These are phyloP conservation scores for Sphagnum contortum DNA, from an alignment of 225 moss, liverwort and hornwort genomes.

Conservation along the genomic window DNA sequence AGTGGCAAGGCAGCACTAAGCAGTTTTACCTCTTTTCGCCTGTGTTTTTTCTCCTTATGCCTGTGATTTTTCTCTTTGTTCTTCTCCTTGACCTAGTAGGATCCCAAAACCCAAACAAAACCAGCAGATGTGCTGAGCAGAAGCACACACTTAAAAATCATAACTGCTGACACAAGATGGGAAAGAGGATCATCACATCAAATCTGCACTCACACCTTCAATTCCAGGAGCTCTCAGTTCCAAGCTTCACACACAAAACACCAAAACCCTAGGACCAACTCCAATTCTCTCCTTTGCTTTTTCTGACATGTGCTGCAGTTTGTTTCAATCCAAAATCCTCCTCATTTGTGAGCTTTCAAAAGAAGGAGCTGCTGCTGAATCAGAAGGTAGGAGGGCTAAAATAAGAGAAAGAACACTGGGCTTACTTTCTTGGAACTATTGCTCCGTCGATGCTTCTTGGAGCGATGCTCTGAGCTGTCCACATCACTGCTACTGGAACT, in stretches of 20 bases:
- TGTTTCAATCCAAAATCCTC: too few relatives aligned
- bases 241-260: background rate
- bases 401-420: background rate
- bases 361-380: too few relatives aligned
- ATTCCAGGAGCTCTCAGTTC: background rate
- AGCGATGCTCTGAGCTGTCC: constrained; percentile 35
- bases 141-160: background rate
- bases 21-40: constrained; percentile 78
- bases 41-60: constrained; percentile 61
- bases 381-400: background rate
- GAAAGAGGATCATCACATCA: background rate
- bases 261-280: too few relatives aligned
- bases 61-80: constrained; percentile 54
- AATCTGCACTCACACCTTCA: background rate
- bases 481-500: constrained; percentile 61
- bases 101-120: too few relatives aligned
- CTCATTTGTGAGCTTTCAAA: too few relatives aligned
- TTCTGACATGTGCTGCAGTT: too few relatives aligned
- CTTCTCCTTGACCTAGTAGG: constrained; percentile 55
- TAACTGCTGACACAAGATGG: background rate
- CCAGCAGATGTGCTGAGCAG: too few relatives aligned
- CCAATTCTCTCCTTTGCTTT: too few relatives aligned
- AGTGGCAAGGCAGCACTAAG: constrained; percentile 15
- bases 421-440: constrained; percentile 55
- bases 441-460: constrained; percentile 40